A percentile compares a stretch with the other conserved stretches of the same genome.
phyloP scores from a whole-genome alignment of 306 rosid species.

The Senna siamea region DNA sequence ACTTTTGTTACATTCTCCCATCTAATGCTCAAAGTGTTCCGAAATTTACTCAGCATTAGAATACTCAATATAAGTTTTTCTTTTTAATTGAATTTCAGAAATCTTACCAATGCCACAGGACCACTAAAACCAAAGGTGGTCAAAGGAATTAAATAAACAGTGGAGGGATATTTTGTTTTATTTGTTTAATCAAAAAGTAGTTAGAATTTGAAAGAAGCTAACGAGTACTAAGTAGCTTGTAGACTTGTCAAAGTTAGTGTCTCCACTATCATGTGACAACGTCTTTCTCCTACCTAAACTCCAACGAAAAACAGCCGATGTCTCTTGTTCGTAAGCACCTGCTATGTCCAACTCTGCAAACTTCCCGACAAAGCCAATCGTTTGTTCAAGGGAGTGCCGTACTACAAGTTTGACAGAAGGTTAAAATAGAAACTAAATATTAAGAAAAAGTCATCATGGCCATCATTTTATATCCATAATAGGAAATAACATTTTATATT shows the following conservation, averaged over 20 bases:
- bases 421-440: too few relatives aligned
- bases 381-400: too few relatives aligned
- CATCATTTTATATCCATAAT: too few relatives aligned
- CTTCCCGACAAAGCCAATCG: too few relatives aligned
- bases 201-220: constrained; percentile 28
- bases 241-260: constrained; percentile 33
- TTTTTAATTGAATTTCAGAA: not conserved
- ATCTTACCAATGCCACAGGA: too few relatives aligned
- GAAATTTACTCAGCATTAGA: not conserved
- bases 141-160: constrained; percentile 3
- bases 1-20: not conserved
- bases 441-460: too few relatives aligned
- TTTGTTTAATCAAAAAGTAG: not conserved
- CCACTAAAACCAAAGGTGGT: not conserved
- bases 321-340: constrained; percentile 38
- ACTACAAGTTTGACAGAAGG: too few relatives aligned
- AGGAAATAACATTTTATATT: too few relatives aligned
- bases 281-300: constrained; percentile 39
- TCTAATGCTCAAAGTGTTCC: not conserved
- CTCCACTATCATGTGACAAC: constrained; percentile 38
- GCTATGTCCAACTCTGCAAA: constrained; percentile 25
- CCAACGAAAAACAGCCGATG: constrained; percentile 35
- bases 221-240: constrained; percentile 35
- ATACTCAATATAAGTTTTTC: too few relatives aligned
- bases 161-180: not conserved